A percentile compares a stretch with the other conserved stretches of the same genome.
Evolutionary conservation across 2,329 filamentous ascomycete species (phyloP).

Genomic region (Exophiala sideris): DNA sequence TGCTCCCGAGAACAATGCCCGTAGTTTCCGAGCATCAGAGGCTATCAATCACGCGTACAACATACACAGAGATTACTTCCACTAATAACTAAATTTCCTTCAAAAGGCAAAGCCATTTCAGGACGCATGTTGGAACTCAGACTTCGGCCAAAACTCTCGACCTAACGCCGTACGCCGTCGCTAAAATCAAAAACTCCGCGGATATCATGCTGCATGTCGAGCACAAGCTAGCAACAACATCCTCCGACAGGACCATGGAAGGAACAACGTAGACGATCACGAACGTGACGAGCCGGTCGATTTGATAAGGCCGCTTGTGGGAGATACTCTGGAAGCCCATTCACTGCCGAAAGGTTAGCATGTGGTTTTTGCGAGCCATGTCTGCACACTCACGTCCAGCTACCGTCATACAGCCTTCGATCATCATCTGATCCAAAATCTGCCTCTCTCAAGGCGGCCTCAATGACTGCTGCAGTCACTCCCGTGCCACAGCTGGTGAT

Average conservation of each 20-base stretch:
- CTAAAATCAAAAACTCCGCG: neutral
- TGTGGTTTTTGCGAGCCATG: neutral
- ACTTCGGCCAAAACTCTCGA: neutral
- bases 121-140: neutral
- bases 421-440: constrained; percentile 65
- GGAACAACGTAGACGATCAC: neutral
- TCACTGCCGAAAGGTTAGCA: constrained; percentile 35
- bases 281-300: neutral
- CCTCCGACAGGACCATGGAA: neutral
- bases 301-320: constrained; percentile 43
- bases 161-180: constrained; percentile 4
- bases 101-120: no score
- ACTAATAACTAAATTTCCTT: no score
- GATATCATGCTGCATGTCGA: neutral
- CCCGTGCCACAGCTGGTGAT: constrained; percentile 90
- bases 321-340: constrained; percentile 50
- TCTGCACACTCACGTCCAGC: constrained; percentile 77
- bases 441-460: constrained; percentile 78
- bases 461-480: constrained; percentile 87
- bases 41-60: no score
- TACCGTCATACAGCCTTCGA: constrained; percentile 85
- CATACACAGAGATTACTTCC: no score
- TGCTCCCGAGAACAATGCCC: no score
- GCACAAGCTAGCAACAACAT: neutral
- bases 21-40: no score